Percentiles rank a stretch among this genome's conserved stretches.
phyloP scores from a whole-genome alignment of 139 green algal species.

The Diplosphaera chodatii region DNA sequence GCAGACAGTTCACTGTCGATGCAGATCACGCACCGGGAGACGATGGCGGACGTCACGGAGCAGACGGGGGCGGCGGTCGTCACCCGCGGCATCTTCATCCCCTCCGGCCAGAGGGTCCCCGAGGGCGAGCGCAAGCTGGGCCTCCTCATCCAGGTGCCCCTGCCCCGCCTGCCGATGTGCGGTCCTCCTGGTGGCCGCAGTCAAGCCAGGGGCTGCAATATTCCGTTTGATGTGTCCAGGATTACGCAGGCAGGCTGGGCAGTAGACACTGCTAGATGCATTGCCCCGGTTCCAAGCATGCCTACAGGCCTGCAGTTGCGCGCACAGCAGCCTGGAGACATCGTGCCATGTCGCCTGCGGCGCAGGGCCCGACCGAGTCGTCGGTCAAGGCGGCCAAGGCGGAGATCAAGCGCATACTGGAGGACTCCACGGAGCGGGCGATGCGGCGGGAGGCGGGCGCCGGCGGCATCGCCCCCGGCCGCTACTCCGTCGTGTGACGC shows the following conservation, averaged over 20 bases:
- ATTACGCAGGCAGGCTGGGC: no score
- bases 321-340: no score
- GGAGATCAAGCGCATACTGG: conserved; percentile 72
- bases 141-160: conserved; percentile 81
- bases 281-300: no score
- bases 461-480: conserved; percentile 29
- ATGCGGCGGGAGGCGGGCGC: conserved; percentile 59
- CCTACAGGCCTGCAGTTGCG: no score
- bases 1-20: no score
- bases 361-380: conserved; percentile 45
- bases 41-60: conserved; percentile 76
- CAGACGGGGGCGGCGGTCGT: conserved; percentile 82
- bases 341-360: no score
- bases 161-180: no score
- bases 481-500: conserved; percentile 38
- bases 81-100: conserved; percentile 64
- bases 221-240: no score
- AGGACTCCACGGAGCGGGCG: conserved; percentile 78
- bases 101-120: conserved; percentile 38
- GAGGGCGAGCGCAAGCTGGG: conserved; percentile 89
- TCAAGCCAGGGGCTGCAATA: no score
- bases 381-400: conserved; percentile 71
- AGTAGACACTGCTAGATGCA: no score
- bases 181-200: no score
- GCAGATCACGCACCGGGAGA: conserved; percentile 92